Base-by-base conservation (phyloP, 2,329 filamentous ascomycete genomes). In the Microsporum canis region DNA sequence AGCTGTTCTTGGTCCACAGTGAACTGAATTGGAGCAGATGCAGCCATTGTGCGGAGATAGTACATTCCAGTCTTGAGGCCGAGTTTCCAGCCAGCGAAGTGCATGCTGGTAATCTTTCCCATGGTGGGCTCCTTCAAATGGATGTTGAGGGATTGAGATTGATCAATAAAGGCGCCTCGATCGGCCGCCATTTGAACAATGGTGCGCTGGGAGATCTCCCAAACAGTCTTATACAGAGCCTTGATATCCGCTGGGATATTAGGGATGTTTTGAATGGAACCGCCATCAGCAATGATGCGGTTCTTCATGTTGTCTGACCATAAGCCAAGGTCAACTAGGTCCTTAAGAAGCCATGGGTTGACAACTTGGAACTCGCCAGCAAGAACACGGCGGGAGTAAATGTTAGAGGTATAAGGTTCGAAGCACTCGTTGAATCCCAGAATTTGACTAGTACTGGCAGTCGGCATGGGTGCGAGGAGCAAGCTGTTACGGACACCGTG, bases 301-400 rank as follows among this genome's bases (percentile, higher is more conserved):
- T 99, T 99, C 87, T 99, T 99, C 94, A 99, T 99, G 79, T 91
- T 90, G 78, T 99, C 92, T 56, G 92, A 96, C 94, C 94, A 99
- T 51, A 99, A 82, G 64, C 94, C 94, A 80, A 96, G 89, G 72
- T 99, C 94, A 68, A 99, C 94, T 34, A 99, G 85, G 71, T 99
- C 94, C 82, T 96, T 96, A 64, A 99, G 85, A 65, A 99, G 79
- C 94, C 94, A 99, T 59, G 94, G 94, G 81, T 99, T 99, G 75
- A 99, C 94, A 60, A 99, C 90, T 79, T 99, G 94, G 85, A 99
- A 99, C 76, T 99, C 94, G 69, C 94, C 94, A 68, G 94, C 94
- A 69, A 99, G 82, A 61, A 99, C 94, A 82, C 94, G 92, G 66
- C 94, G 92, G 69, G 92, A 95, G 82, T 99, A 99, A 76, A 99